phyloP scores from a whole-genome alignment of 73 alveolate genomes.

The Paramecium tetraurelia region DNA sequence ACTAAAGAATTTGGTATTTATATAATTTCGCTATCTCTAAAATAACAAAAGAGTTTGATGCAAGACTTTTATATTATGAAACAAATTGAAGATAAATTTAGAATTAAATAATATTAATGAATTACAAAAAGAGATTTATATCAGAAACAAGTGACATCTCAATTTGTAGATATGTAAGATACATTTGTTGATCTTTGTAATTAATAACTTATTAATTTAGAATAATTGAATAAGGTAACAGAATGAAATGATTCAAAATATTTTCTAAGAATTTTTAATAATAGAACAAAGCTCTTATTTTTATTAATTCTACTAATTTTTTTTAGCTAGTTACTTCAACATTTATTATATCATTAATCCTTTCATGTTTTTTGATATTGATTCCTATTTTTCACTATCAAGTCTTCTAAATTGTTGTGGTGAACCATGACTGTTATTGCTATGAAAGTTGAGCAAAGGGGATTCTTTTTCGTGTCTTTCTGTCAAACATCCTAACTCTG shows the following conservation, averaged over 20 bases:
- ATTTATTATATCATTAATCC: neutral
- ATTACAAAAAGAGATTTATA: too few relatives aligned
- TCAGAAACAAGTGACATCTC: too few relatives aligned
- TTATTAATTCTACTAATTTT: neutral
- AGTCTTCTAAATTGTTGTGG: neutral
- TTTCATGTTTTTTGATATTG: neutral
- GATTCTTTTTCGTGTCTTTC: neutral
- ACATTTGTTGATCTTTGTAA: too few relatives aligned
- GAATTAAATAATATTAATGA: too few relatives aligned
- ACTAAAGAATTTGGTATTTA: too few relatives aligned
- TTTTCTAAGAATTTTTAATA: neutral
- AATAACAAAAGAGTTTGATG: too few relatives aligned
- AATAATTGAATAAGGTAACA: neutral
- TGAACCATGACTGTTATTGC: neutral
- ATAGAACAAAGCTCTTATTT: neutral
- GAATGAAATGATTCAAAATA: neutral
- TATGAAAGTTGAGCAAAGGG: neutral
- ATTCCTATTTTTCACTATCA: neutral
- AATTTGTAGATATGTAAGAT: too few relatives aligned
- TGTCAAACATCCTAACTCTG: neutral
- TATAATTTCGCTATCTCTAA: too few relatives aligned
- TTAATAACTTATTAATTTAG: neutral
- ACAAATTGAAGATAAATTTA: too few relatives aligned
- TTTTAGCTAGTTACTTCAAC: neutral
- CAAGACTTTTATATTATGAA: too few relatives aligned